Conservation (phyloP, 345 rosid genomes). For the Eucalyptus curtisii region DNA sequence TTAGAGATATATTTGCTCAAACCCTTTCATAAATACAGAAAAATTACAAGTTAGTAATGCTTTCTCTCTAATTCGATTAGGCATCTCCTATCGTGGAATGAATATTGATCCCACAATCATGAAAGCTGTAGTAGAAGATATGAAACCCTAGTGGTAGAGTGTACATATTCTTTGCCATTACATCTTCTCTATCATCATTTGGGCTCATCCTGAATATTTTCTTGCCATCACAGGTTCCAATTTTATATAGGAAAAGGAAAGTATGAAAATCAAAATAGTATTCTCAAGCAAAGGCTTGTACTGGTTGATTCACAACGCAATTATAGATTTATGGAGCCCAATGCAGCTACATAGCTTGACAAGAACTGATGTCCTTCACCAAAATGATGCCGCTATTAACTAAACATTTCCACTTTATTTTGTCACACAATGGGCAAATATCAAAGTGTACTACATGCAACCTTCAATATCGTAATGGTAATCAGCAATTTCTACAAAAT, state of each 20-base stretch:
- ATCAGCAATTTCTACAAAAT: neutral
- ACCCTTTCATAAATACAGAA: neutral
- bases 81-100: neutral
- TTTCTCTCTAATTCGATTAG: neutral
- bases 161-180: neutral
- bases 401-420: neutral
- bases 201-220: neutral
- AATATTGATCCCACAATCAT: neutral
- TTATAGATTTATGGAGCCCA: neutral
- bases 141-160: neutral
- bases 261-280: neutral
- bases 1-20: neutral
- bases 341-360: neutral
- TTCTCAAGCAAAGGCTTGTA: neutral
- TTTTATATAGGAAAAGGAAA: neutral
- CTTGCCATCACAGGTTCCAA: neutral
- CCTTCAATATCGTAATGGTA: rapidly evolving
- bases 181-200: neutral
- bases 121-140: neutral
- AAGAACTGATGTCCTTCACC: neutral
- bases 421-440: neutral
- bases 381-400: neutral
- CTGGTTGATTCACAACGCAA: neutral
- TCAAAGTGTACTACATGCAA: neutral
- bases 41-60: neutral